Evolutionary conservation across 208 protist species (phyloP).

Genomic region (Balamuthia mandrillaris): DNA sequence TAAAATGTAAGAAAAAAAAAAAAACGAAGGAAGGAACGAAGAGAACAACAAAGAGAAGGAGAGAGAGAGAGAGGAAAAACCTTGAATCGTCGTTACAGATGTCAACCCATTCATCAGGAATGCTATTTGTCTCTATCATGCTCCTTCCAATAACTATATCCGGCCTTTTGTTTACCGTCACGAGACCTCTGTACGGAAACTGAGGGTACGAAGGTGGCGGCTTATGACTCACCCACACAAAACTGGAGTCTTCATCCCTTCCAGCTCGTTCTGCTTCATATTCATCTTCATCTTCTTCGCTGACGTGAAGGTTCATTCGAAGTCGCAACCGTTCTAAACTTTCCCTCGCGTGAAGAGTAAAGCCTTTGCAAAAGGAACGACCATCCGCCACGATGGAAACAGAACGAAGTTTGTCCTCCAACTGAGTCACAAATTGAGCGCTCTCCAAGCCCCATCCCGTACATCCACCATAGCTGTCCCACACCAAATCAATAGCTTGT

Average conservation of each 20-base stretch:
- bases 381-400: neutral
- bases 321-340: no score
- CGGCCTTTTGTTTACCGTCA: neutral
- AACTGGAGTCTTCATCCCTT: no score
- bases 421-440: constrained; percentile 18
- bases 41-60: neutral
- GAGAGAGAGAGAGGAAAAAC: neutral
- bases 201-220: no score
- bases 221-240: no score
- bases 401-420: neutral
- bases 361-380: no score
- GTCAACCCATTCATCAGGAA: constrained; percentile 14
- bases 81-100: neutral
- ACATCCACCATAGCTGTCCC: no score
- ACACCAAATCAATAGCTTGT: no score
- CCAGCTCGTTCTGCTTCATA: no score
- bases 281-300: no score
- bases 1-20: neutral
- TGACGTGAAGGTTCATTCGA: no score
- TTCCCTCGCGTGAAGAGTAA: no score
- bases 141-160: neutral
- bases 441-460: constrained; percentile 28
- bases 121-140: constrained; percentile 26
- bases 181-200: no score
- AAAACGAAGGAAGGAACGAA: neutral